These are phyloP conservation scores for Wickerhamomyces kurtzmanii DNA, from an alignment of 805 yeast species.

Conservation along the genomic window DNA sequence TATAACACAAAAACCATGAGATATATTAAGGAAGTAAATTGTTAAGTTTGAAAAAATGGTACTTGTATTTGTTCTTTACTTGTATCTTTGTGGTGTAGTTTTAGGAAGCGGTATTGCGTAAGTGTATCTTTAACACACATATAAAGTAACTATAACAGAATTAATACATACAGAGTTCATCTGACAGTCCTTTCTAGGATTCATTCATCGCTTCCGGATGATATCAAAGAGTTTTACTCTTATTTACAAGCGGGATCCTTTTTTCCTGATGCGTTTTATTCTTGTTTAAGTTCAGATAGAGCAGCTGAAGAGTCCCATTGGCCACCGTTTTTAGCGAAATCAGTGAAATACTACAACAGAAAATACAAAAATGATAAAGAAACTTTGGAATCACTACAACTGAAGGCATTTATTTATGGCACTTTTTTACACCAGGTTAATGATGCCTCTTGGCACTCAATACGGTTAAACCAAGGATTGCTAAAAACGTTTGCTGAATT, in stretches of 20 bases:
- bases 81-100: too few relatives aligned
- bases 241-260: slow-evolving; percentile 51
- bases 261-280: slow-evolving; percentile 61
- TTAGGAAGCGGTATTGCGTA: too few relatives aligned
- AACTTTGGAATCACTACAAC: slow-evolving; percentile 15
- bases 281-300: slow-evolving; percentile 39
- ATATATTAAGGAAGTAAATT: too few relatives aligned
- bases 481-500: slow-evolving; percentile 35
- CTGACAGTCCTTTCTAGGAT: slow-evolving; percentile 23
- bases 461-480: slow-evolving; percentile 45
- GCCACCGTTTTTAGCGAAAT: slow-evolving; percentile 50
- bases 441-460: slow-evolving; percentile 63
- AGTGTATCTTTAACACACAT: too few relatives aligned
- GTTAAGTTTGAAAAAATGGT: too few relatives aligned
- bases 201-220: slow-evolving; percentile 21
- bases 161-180: too few relatives aligned
- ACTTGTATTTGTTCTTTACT: too few relatives aligned
- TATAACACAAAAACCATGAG: too few relatives aligned
- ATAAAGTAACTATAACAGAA: too few relatives aligned
- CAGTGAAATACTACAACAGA: slow-evolving; percentile 32
- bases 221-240: slow-evolving; percentile 17
- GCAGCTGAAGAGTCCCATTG: slow-evolving; percentile 60
- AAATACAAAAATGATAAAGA: slow-evolving; percentile 10
- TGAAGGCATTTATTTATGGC: slow-evolving; percentile 51
- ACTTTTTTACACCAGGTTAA: slow-evolving; percentile 52